phyloP scores from a whole-genome alignment of 352 stramenopile species.

The Globisporangium nodosum region DNA sequence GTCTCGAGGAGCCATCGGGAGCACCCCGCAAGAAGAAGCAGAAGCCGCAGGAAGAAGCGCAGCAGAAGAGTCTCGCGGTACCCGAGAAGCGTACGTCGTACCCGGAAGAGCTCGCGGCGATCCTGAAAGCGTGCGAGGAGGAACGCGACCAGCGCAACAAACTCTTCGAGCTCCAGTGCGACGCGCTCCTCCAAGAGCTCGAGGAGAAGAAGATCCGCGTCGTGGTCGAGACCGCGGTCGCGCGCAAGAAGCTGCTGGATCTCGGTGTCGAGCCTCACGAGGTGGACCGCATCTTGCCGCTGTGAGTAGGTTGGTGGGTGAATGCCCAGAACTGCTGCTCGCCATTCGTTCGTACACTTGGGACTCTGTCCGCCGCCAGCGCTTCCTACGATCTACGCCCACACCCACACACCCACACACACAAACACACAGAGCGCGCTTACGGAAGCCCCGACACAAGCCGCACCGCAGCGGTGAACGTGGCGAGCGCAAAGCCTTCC shows the following conservation, averaged over 20 bases:
- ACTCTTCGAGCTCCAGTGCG: slow-evolving; percentile 17
- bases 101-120: slow-evolving; percentile 8
- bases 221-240: slow-evolving; percentile 18
- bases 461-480: slow-evolving; percentile 34
- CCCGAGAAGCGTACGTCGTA: not conserved
- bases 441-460: slow-evolving; percentile 28
- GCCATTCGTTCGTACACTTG: not conserved
- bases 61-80: not conserved
- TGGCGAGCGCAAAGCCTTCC: slow-evolving; percentile 52
- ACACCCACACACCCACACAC: not conserved
- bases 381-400: not conserved
- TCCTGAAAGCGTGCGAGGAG: slow-evolving; percentile 11
- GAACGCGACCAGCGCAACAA: slow-evolving; percentile 15
- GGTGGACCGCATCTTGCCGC: slow-evolving; percentile 16
- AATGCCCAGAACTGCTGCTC: not conserved
- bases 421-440: not conserved
- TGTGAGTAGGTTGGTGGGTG: slow-evolving; percentile 3
- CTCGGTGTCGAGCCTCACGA: slow-evolving; percentile 14
- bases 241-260: slow-evolving; percentile 43
- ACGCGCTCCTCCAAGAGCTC: slow-evolving; percentile 16
- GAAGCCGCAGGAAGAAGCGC: not conserved
- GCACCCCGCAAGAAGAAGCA: slow-evolving; percentile 3
- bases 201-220: slow-evolving; percentile 18
- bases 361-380: not conserved
- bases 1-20: not conserved